Percentiles rank a stretch among this genome's conserved stretches.
phyloP scores from a whole-genome alignment of 2,329 filamentous ascomycete genomes.

The Aureobasidium sp. region DNA sequence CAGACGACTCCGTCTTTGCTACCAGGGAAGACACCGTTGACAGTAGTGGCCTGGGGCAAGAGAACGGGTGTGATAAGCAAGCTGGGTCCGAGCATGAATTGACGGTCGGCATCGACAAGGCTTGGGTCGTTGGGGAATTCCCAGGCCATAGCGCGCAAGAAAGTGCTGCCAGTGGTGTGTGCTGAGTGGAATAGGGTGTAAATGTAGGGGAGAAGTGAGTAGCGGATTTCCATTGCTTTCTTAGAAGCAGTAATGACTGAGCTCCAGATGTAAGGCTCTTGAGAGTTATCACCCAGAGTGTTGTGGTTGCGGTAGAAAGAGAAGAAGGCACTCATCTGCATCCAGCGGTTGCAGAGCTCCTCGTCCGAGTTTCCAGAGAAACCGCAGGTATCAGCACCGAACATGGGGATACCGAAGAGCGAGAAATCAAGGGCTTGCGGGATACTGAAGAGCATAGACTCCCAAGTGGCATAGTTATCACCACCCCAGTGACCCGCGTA shows the following conservation, averaged over 20 bases:
- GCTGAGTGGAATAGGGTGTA: constrained; percentile 67
- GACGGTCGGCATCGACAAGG: constrained; percentile 58
- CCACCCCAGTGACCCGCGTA: constrained; percentile 79
- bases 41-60: constrained; percentile 52
- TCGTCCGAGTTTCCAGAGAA: constrained; percentile 61
- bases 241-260: constrained; percentile 59
- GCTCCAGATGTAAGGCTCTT: constrained; percentile 67
- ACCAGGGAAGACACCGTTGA: constrained; percentile 65
- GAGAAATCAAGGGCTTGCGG: constrained; percentile 69
- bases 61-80: constrained; percentile 64
- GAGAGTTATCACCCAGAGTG: constrained; percentile 50
- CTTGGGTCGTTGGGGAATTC: constrained; percentile 66
- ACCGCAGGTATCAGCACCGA: constrained; percentile 62
- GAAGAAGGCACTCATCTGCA: constrained; percentile 67
- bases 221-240: constrained; percentile 63
- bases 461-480: constrained; percentile 60
- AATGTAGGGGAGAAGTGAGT: constrained; percentile 64
- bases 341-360: constrained; percentile 68
- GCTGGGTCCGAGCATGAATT: constrained; percentile 63
- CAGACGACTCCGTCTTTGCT: constrained; percentile 53
- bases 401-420: constrained; percentile 71
- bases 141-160: constrained; percentile 68
- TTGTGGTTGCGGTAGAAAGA: constrained; percentile 75
- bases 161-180: constrained; percentile 58
- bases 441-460: constrained; percentile 69